Evolutionary conservation across 176 grass and related monocot genomes (phyloP).

Genomic region (Stipa capillata): DNA sequence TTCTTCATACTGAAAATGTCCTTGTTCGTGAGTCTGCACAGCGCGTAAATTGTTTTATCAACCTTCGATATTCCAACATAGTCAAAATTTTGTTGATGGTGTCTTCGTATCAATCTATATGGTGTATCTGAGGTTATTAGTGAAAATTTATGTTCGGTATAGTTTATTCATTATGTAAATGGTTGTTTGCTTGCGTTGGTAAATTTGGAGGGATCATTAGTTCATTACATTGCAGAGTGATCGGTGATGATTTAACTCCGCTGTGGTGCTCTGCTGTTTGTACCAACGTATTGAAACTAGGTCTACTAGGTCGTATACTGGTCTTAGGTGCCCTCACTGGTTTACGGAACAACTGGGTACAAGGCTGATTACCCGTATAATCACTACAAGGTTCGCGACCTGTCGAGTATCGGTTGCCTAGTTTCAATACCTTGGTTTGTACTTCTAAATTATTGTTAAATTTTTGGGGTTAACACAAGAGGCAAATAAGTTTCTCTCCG

Average conservation of each 20-base stretch:
- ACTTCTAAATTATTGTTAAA: not conserved
- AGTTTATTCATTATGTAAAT: not conserved
- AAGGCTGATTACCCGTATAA: no score
- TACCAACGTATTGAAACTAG: no score
- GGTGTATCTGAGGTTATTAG: not conserved
- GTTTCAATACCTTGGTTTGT: no score
- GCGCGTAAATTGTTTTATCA: constrained; percentile 53
- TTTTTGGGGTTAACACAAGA: not conserved
- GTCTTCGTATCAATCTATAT: not conserved
- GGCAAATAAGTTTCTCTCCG: not conserved
- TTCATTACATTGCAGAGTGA: not conserved
- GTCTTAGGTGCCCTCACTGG: no score
- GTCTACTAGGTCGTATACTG: no score
- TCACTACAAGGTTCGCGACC: no score
- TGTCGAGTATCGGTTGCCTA: no score
- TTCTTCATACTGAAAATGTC: constrained; percentile 63
- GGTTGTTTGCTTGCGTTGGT: not conserved
- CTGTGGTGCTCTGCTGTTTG: not conserved
- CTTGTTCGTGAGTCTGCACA: constrained; percentile 61
- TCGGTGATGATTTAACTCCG: not conserved
- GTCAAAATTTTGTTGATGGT: not conserved
- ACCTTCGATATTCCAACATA: not conserved
- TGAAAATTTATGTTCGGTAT: not conserved
- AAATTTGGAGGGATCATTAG: not conserved
- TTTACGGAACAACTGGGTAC: no score